Evolutionary conservation across 1,139 yeast genomes (phyloP).

Genomic region (Sugiyamaella sp.): DNA sequence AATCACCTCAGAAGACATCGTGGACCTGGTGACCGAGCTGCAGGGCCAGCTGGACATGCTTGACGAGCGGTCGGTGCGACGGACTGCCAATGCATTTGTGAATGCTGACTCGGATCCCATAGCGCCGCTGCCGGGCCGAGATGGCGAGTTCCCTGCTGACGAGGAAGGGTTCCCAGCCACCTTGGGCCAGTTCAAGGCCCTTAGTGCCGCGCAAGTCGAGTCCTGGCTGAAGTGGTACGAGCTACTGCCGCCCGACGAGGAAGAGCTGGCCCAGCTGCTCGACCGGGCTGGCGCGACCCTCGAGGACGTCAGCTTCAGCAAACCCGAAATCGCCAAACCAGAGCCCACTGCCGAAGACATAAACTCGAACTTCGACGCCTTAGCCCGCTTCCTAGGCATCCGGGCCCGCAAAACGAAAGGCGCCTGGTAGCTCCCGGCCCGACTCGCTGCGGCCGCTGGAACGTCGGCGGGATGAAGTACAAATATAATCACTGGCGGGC

Average conservation of each 20-base stretch:
- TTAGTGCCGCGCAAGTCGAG: conserved; percentile 52
- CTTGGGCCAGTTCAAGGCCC: conserved; percentile 53
- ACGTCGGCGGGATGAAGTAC: no score
- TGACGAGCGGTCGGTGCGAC: conserved; percentile 44
- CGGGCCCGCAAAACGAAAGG: conserved; percentile 54
- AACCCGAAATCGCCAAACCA: conserved; percentile 34
- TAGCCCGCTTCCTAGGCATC: conserved; percentile 72
- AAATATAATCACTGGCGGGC: no score
- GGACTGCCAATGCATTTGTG: conserved; percentile 41
- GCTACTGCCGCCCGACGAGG: conserved; percentile 43
- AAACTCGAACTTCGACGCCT: conserved; percentile 58
- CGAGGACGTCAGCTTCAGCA: conserved; percentile 42
- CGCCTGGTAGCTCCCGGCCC: conserved; percentile 49
- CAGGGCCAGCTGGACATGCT: conserved; percentile 76
- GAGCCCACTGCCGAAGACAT: conserved; percentile 43
- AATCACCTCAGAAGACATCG: conserved; percentile 79
- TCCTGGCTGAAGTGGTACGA: conserved; percentile 70
- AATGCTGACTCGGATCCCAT: conserved; percentile 47
- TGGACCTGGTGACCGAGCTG: conserved; percentile 82
- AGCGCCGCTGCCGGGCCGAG: conserved; percentile 65
- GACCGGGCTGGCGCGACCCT: conserved; percentile 43
- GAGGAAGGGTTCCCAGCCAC: conserved; percentile 61
- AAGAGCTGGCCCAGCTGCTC: conserved; percentile 37
- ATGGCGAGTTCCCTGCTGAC: conserved; percentile 58
- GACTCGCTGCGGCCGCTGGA: not conserved